Evolutionary conservation across 305 asterid genomes (phyloP).

Genomic region (Stenogyne calaminthoides): DNA sequence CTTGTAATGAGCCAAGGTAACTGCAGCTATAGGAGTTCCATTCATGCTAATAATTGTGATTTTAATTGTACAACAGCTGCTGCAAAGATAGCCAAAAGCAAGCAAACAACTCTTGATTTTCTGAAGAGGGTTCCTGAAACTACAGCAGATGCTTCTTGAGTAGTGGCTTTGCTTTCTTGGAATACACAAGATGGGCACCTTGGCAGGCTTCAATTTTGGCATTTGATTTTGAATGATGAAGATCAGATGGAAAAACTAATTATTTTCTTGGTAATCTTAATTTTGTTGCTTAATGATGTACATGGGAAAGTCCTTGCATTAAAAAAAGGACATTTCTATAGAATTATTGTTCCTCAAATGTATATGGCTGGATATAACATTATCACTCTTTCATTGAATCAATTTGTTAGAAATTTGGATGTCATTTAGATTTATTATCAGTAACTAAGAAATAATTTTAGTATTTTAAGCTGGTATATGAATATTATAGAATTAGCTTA

Average conservation of each 20-base stretch:
- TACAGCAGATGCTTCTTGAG: slow-evolving; percentile 49
- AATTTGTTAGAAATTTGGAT: neutral
- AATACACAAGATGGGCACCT: slow-evolving; percentile 2
- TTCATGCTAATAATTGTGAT: slow-evolving; percentile 9
- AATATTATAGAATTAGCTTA: too few species aligned
- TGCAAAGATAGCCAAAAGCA: slow-evolving; percentile 49
- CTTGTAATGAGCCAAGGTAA: neutral
- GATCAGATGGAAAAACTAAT: slow-evolving; percentile 10
- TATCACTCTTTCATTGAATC: neutral
- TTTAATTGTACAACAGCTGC: slow-evolving; percentile 43
- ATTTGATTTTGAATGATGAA: slow-evolving; percentile 7
- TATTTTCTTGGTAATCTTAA: slow-evolving; percentile 5
- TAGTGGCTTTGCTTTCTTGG: neutral
- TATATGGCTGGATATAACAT: neutral
- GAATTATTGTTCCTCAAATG: neutral
- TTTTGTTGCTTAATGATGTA: slow-evolving; percentile 18
- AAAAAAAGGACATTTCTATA: neutral
- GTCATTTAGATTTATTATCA: too few species aligned
- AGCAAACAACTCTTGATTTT: slow-evolving; percentile 70
- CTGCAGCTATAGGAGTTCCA: neutral
- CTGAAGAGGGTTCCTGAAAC: slow-evolving; percentile 56
- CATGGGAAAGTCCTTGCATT: neutral
- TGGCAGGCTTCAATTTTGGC: neutral
- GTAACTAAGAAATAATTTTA: neutral
- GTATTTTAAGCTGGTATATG: neutral